A percentile compares a stretch with the other conserved stretches of the same genome.
These are phyloP conservation scores for Durotheca rogersii DNA, from an alignment of 495 filamentous ascomycete species.

Conservation along the genomic window DNA sequence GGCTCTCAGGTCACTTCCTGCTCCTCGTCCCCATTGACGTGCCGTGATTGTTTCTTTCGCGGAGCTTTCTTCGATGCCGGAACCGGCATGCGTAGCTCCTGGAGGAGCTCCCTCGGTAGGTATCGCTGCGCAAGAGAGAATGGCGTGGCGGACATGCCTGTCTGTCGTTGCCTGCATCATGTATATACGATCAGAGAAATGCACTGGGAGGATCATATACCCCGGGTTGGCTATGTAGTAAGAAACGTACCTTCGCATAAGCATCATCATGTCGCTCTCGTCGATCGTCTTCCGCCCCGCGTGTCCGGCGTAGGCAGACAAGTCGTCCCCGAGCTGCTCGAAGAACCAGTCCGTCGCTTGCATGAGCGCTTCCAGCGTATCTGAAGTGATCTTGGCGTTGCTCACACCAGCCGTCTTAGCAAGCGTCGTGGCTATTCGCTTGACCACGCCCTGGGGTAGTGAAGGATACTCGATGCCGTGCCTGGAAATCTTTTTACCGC, in stretches of 20 bases:
- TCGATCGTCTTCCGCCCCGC: slow-evolving; percentile 82
- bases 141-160: slow-evolving; percentile 66
- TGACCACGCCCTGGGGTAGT: slow-evolving; percentile 67
- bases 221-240: slow-evolving; percentile 27
- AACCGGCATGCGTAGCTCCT: slow-evolving; percentile 74
- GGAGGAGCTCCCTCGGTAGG: slow-evolving; percentile 78
- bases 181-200: slow-evolving; percentile 35
- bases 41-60: slow-evolving; percentile 33
- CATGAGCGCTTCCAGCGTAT: slow-evolving; percentile 70
- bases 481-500: slow-evolving; percentile 63
- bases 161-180: slow-evolving; percentile 70
- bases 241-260: slow-evolving; percentile 77
- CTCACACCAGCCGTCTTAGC: slow-evolving; percentile 58
- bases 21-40: slow-evolving; percentile 38
- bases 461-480: slow-evolving; percentile 75
- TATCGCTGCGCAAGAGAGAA: slow-evolving; percentile 82
- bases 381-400: slow-evolving; percentile 67
- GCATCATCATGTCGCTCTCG: slow-evolving; percentile 74
- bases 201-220: slow-evolving; percentile 19
- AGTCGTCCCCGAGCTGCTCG: slow-evolving; percentile 76
- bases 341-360: slow-evolving; percentile 87
- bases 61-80: slow-evolving; percentile 37
- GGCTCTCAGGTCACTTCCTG: slow-evolving; percentile 41
- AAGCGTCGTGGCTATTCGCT: slow-evolving; percentile 72
- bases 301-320: slow-evolving; percentile 77